A percentile compares a stretch with the other conserved stretches of the same genome.
Conservation (phyloP, 306 rosid genomes). For the Notholithocarpus densiflorus region DNA sequence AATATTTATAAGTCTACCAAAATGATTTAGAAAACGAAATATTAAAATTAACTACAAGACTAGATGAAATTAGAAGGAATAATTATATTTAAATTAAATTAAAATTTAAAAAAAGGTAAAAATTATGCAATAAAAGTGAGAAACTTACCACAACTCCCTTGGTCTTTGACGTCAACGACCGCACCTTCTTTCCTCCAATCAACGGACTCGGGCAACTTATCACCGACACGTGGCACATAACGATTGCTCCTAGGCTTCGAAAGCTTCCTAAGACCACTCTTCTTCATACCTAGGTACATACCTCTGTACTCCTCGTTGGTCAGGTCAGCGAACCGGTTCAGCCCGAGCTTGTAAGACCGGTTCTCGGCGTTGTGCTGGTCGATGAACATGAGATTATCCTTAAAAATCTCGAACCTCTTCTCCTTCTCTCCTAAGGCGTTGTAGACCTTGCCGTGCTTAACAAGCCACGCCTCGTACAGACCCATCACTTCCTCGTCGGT, state of each 20-base stretch:
- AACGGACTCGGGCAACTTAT: constrained; percentile 54
- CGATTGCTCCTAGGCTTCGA: constrained; percentile 35
- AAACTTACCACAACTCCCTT: constrained; percentile 80
- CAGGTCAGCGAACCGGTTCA: constrained; percentile 87
- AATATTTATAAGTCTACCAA: too few species aligned
- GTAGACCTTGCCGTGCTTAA: constrained; percentile 51
- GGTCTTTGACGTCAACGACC: constrained; percentile 68
- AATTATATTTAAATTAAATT: too few species aligned
- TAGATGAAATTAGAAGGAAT: too few species aligned
- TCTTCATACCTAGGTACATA: constrained; percentile 54
- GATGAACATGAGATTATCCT: constrained; percentile 72
- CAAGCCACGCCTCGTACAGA: constrained; percentile 72
- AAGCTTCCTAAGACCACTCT: constrained; percentile 24
- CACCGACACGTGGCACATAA: constrained; percentile 68
- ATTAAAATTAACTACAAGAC: too few species aligned
- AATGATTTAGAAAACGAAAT: too few species aligned
- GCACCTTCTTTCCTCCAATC: constrained; percentile 97
- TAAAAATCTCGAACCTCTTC: constrained; percentile 74
- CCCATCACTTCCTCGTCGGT: constrained; percentile 56
- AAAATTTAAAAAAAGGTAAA: background rate
- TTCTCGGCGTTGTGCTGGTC: constrained; percentile 55
- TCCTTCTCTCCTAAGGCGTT: constrained; percentile 74
- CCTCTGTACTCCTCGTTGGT: constrained; percentile 82
- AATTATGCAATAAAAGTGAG: background rate
- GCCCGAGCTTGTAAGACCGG: constrained; percentile 56